Base-by-base conservation (phyloP, 1,284 basidiomycete species). In the Malassezia nana region DNA sequence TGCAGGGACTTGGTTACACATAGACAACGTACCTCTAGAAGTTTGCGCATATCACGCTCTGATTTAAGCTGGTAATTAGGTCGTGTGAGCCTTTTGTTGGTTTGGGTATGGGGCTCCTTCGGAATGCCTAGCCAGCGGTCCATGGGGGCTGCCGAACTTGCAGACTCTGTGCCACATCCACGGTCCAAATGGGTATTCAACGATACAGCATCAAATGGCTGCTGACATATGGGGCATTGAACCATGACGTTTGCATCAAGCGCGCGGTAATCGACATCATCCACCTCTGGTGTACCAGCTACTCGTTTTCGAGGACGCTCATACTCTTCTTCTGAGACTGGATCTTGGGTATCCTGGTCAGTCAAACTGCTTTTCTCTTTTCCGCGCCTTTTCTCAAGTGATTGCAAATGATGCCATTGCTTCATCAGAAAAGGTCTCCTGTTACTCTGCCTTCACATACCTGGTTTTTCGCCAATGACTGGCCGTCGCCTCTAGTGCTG, bases 161-260 rank as follows among this genome's bases (percentile, higher is more conserved):
- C 43, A 3, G 66, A 50, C 9, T 65, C 62, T 18, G 58, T 50
- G 1, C 61, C 61, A 46, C 57, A 63, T n/a, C 62, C 65, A 2
- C 46, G 50, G 43, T 72, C 69, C 20, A 72, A 58, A 46, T 72
- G 69, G 13, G 55, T 53, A 56, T 72, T 64, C 6, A 72, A 56
- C 1, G 64, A 62, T 2, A 52, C 55, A 13, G 63, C 49, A 15
- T 67, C 66, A 29, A 68, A 68, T 2, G 43, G 52, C 29, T 62
- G 60, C 22, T 50, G 38, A 45, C 69, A 72, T 35, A 71, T 67
- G 2, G 69, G 69, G 44, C 69, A 71, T 25, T 57, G 30, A 0
- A 66, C 61, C 12, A 58, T 24, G 22, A 63, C 59, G 12, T 53
- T 49, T 2, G 62, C 62, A 18, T 54, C 24, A 10, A 55, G 18